These are phyloP conservation scores for Pichia thaimueangensis DNA, from an alignment of 805 yeast species.

Conservation along the genomic window DNA sequence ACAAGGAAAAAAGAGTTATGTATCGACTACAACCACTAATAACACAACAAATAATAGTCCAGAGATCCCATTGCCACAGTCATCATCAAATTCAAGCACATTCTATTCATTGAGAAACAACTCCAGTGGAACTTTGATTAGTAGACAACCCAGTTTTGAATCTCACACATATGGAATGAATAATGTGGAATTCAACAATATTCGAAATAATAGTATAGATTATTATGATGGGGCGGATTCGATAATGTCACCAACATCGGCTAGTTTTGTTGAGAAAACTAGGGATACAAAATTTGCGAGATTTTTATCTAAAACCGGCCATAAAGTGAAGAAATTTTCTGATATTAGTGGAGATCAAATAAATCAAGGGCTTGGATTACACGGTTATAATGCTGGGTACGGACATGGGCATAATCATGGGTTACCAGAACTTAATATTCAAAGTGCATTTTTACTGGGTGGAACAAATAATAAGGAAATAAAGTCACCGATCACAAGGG, in stretches of 20 bases:
- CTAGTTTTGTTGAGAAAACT: constrained; percentile 5
- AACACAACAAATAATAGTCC: too few relatives aligned
- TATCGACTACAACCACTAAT: too few relatives aligned
- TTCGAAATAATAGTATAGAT: constrained; percentile 15
- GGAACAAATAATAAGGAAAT: constrained; percentile 16
- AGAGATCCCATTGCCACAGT: constrained; percentile 4
- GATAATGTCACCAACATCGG: constrained; percentile 4
- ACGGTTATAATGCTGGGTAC: background rate
- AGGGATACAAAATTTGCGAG: constrained; percentile 6
- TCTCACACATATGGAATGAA: constrained; percentile 8
- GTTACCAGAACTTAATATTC: background rate
- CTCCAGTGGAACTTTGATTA: constrained; percentile 20
- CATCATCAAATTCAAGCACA: background rate
- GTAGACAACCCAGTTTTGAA: background rate
- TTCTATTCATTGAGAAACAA: constrained; percentile 9
- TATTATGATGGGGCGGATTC: constrained; percentile 1
- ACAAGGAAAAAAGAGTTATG: too few relatives aligned
- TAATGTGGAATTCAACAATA: constrained; percentile 31
- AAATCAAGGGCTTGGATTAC: constrained; percentile 7
- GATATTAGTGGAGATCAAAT: constrained; percentile 4
- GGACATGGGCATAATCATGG: background rate
- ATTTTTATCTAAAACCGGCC: constrained; percentile 6
- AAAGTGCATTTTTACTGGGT: constrained; percentile 5
- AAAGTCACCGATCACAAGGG: constrained; percentile 26
- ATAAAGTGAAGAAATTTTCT: constrained; percentile 9